phyloP scores from a whole-genome alignment of 192 early-diverging fungal genomes.

The Allomyces macrogynus region DNA sequence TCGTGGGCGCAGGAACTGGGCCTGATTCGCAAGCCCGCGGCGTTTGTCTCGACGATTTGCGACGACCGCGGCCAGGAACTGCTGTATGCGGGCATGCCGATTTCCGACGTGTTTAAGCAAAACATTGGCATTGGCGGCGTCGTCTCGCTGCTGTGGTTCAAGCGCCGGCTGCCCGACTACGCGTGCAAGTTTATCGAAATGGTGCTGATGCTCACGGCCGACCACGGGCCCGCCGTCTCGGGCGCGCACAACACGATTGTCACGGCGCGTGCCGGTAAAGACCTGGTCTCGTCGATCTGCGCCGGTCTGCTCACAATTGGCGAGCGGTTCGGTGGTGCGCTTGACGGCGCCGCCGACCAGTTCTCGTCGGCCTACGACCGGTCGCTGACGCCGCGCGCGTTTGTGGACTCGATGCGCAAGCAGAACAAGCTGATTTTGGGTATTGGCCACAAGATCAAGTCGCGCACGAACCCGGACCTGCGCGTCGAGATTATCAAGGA shows the following conservation, averaged over 20 bases:
- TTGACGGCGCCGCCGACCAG: constrained; percentile 85
- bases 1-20: constrained; percentile 97
- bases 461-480: constrained; percentile 92
- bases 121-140: constrained; percentile 97
- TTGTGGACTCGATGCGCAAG: constrained; percentile 84
- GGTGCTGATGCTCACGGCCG: constrained; percentile 97
- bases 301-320: constrained; percentile 92
- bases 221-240: constrained; percentile 96
- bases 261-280: constrained; percentile 90
- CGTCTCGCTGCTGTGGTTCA: constrained; percentile 93
- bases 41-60: constrained; percentile 94
- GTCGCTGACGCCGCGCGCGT: constrained; percentile 76
- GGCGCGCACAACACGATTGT: constrained; percentile 81
- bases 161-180: constrained; percentile 82
- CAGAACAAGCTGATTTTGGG: constrained; percentile 93
- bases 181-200: constrained; percentile 98
- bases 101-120: constrained; percentile 96
- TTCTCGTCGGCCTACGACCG: constrained; percentile 88
- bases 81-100: constrained; percentile 94
- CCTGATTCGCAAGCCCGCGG: constrained; percentile 91
- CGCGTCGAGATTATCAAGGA: constrained; percentile 90
- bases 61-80: constrained; percentile 99
- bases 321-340: constrained; percentile 90
- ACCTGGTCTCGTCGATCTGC: constrained; percentile 84
- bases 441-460: constrained; percentile 99